phyloP scores from a whole-genome alignment of 371 early-diverging fungal species.

The Syncephalastrum monosporum region DNA sequence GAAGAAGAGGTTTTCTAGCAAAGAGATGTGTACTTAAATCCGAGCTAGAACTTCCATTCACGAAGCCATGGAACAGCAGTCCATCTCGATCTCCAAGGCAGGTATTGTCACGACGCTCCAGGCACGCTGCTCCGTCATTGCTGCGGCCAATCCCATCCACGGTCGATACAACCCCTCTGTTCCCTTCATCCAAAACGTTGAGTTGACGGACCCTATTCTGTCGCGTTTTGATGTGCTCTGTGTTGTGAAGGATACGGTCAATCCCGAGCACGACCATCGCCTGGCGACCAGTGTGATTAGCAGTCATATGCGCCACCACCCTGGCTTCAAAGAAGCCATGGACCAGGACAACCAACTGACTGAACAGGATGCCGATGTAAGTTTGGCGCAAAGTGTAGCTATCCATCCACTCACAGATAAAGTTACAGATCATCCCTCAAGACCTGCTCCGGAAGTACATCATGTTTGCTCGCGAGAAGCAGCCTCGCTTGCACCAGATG shows the following conservation, averaged over 20 bases:
- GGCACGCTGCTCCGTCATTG: conserved; percentile 88
- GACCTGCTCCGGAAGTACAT: conserved; percentile 96
- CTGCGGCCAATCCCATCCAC: conserved; percentile 96
- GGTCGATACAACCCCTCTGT: conserved; percentile 97
- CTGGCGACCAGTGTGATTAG: conserved; percentile 96
- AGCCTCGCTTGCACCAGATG: conserved; percentile 84
- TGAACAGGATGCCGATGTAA: conserved; percentile 41
- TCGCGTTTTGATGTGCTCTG: conserved; percentile 99
- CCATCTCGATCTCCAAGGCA: conserved; percentile 89
- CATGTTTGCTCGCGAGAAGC: conserved; percentile 92
- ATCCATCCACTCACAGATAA: no score
- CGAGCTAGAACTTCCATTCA: conserved; percentile 79
- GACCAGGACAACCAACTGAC: conserved; percentile 21
- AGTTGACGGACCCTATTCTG: conserved; percentile 98
- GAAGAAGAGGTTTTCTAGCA: no score
- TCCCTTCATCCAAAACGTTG: conserved; percentile 98
- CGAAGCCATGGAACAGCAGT: conserved; percentile 98
- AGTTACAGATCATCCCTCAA: conserved; percentile 69
- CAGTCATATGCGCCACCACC: conserved; percentile 91
- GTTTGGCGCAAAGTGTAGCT: no score
- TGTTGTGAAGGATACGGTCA: conserved; percentile 94
- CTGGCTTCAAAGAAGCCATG: conserved; percentile 49
- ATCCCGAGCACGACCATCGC: conserved; percentile 84
- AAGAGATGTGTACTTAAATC: no score
- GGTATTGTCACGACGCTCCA: conserved; percentile 94